phyloP scores from a whole-genome alignment of 202 grass and related monocot species.

The Digitaria exilis region DNA sequence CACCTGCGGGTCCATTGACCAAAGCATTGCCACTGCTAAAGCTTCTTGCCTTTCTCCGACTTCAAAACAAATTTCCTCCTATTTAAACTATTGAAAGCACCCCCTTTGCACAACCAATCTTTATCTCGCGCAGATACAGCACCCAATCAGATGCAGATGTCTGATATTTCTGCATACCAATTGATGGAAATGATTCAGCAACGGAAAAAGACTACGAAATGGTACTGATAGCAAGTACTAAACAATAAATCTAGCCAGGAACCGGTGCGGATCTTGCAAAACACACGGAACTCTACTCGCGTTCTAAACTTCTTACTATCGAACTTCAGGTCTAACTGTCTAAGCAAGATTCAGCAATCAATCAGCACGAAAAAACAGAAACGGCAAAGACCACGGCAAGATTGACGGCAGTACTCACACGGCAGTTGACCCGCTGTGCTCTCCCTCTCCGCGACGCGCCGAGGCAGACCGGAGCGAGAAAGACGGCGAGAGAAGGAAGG shows the following conservation, averaged over 20 bases:
- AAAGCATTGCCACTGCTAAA: slow-evolving; percentile 12
- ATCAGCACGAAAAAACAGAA: neutral
- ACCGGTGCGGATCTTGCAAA: neutral
- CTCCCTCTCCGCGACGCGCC: neutral
- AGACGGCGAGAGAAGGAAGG: no score
- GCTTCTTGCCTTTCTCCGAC: neutral
- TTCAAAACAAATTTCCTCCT: neutral
- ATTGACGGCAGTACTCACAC: neutral
- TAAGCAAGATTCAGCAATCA: neutral
- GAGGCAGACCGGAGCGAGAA: neutral
- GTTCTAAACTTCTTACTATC: neutral
- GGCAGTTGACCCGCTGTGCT: neutral
- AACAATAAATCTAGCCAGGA: slow-evolving; percentile 18
- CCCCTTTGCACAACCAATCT: neutral
- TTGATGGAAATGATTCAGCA: neutral
- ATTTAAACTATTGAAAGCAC: neutral
- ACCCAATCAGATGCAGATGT: slow-evolving; percentile 1
- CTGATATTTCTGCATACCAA: neutral
- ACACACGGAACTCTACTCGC: neutral
- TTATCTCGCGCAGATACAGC: neutral
- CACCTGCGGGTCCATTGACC: slow-evolving; percentile 52
- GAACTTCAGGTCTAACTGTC: neutral
- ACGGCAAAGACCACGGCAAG: neutral
- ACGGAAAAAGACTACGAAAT: slow-evolving; percentile 7
- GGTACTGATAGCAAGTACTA: neutral